A percentile compares a stretch with the other conserved stretches of the same genome.
phyloP scores from a whole-genome alignment of 164 flowering plant species.

The Buxus sempervirens region DNA sequence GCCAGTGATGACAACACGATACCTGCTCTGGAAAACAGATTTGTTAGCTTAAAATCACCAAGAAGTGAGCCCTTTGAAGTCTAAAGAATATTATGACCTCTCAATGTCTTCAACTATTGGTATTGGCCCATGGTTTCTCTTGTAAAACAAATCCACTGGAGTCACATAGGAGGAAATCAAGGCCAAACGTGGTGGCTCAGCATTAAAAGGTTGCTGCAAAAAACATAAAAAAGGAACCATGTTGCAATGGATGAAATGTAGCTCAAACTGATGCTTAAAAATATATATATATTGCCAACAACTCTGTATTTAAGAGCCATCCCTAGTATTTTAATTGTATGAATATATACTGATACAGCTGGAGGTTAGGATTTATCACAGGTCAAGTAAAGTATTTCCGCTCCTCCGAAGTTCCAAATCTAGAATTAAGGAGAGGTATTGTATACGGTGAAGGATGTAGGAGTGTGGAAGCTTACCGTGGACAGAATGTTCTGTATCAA shows the following conservation, averaged over 20 bases:
- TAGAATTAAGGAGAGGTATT: too few relatives aligned
- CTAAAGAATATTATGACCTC: constrained; percentile 37
- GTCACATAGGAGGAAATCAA: constrained; percentile 82
- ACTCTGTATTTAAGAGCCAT: too few relatives aligned
- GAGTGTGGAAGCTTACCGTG: too few relatives aligned
- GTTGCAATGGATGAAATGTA: background rate
- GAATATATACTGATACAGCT: too few relatives aligned
- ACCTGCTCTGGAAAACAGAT: constrained; percentile 42
- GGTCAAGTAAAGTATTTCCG: too few relatives aligned
- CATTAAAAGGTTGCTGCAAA: constrained; percentile 91
- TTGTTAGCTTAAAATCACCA: constrained; percentile 15
- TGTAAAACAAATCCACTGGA: constrained; percentile 91
- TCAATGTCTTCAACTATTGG: constrained; percentile 86
- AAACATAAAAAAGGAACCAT: background rate
- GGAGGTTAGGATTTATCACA: too few relatives aligned
- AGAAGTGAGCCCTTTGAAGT: background rate
- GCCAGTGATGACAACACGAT: constrained; percentile 57
- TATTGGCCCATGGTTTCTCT: constrained; percentile 98
- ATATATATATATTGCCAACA: too few relatives aligned
- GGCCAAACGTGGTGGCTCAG: constrained; percentile 83
- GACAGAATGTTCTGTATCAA: too few relatives aligned
- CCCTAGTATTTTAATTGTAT: too few relatives aligned
- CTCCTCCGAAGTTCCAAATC: too few relatives aligned
- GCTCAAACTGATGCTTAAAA: too few relatives aligned
- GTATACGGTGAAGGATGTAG: too few relatives aligned